Conservation (phyloP, 2,329 filamentous ascomycete genomes). For the Thyridium curvatum region DNA sequence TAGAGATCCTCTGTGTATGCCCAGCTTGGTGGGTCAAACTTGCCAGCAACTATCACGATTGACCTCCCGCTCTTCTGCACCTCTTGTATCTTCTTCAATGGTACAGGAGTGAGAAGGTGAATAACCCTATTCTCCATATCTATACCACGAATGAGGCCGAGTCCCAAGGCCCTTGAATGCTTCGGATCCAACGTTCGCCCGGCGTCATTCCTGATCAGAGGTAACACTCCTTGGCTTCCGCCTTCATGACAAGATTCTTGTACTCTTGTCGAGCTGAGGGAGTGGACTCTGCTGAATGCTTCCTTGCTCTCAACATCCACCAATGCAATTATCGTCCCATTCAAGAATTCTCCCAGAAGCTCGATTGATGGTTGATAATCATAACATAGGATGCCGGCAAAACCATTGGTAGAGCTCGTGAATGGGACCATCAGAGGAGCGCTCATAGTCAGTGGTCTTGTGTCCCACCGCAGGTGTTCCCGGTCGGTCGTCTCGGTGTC, state of each 20-base stretch:
- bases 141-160: conserved; percentile 65
- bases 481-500: conserved; percentile 9
- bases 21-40: conserved; percentile 63
- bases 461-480: conserved; percentile 35
- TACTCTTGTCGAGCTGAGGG: neutral
- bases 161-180: conserved; percentile 52
- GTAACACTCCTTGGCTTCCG: conserved; percentile 44
- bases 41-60: conserved; percentile 61
- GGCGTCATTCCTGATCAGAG: conserved; percentile 51
- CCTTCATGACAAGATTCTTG: conserved; percentile 2
- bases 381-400: conserved; percentile 63
- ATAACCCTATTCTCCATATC: conserved; percentile 47
- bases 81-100: conserved; percentile 28
- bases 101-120: conserved; percentile 60
- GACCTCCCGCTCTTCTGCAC: conserved; percentile 34
- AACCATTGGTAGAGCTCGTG: conserved; percentile 37
- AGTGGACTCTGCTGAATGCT: conserved; percentile 32
- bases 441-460: conserved; percentile 46
- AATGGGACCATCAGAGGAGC: conserved; percentile 60
- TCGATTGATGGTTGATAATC: conserved; percentile 55
- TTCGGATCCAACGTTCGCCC: conserved; percentile 53
- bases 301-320: conserved; percentile 50
- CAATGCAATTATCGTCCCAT: conserved; percentile 64
- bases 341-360: conserved; percentile 58
- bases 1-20: conserved; percentile 61